A percentile compares a stretch with the other conserved stretches of the same genome.
Evolutionary conservation across 2,329 filamentous ascomycete species (phyloP).

Genomic region (Fusarium dimerum): DNA sequence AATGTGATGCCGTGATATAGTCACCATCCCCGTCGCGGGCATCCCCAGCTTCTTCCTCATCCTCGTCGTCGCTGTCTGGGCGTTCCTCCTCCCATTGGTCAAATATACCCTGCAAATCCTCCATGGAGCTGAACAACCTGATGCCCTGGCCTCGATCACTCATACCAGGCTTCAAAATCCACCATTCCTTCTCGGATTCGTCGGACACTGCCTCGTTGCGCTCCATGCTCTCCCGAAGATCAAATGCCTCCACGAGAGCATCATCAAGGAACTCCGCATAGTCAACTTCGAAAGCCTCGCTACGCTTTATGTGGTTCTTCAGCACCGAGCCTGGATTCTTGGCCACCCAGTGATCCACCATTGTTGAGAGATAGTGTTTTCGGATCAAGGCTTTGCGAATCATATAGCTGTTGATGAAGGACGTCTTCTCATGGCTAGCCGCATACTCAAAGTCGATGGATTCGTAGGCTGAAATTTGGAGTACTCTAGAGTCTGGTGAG

Average conservation of each 20-base stretch:
- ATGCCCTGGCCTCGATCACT: slow-evolving; percentile 95
- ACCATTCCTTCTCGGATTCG: slow-evolving; percentile 70
- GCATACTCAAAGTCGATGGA: slow-evolving; percentile 80
- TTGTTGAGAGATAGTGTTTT: slow-evolving; percentile 89
- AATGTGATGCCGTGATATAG: slow-evolving; percentile 79
- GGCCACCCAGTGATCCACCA: slow-evolving; percentile 79
- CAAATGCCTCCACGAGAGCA: slow-evolving; percentile 85
- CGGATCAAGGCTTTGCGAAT: slow-evolving; percentile 95
- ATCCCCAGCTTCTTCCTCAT: slow-evolving; percentile 41
- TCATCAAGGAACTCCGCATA: slow-evolving; percentile 97
- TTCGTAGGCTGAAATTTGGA: slow-evolving; percentile 89
- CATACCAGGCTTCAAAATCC: slow-evolving; percentile 98
- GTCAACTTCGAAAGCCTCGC: slow-evolving; percentile 89
- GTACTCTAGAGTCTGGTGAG: slow-evolving; percentile 44
- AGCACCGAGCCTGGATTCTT: slow-evolving; percentile 78
- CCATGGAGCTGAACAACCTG: slow-evolving; percentile 80
- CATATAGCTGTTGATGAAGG: slow-evolving; percentile 84
- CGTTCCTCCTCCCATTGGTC: slow-evolving; percentile 81
- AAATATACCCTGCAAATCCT: slow-evolving; percentile 83
- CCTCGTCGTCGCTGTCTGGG: slow-evolving; percentile 65
- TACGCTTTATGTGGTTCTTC: slow-evolving; percentile 69
- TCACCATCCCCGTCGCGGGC: slow-evolving; percentile 41
- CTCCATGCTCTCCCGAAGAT: slow-evolving; percentile 76
- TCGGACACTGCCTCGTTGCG: slow-evolving; percentile 52
- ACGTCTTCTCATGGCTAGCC: slow-evolving; percentile 59